Percentiles rank a stretch among this genome's conserved stretches.
These are phyloP conservation scores for Tephrocybe sp. DNA, from an alignment of 768 basidiomycete genomes.

Conservation along the genomic window DNA sequence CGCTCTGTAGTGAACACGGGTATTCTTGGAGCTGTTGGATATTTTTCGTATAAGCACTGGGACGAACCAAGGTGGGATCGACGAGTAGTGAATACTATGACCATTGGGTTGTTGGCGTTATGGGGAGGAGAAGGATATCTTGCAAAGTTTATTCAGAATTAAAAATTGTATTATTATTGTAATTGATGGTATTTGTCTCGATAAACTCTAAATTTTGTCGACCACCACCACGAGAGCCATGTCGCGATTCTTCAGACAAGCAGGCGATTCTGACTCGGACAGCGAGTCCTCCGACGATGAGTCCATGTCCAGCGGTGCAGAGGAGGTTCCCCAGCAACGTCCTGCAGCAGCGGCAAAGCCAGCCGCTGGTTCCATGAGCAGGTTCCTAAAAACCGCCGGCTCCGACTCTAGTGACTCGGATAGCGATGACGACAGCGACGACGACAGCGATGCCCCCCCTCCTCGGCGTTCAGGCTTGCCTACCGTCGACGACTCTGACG, in stretches of 20 bases:
- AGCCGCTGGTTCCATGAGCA: conserved; percentile 57
- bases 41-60: conserved; percentile 67
- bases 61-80: conserved; percentile 64
- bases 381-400: conserved; percentile 70
- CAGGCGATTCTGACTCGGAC: conserved; percentile 78
- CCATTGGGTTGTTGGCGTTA: conserved; percentile 58
- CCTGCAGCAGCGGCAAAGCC: conserved; percentile 45
- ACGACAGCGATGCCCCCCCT: conserved; percentile 43
- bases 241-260: conserved; percentile 90
- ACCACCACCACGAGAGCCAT: conserved; percentile 41
- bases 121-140: conserved; percentile 70
- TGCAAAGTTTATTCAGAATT: background rate
- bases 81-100: conserved; percentile 54
- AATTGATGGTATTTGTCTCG: conserved; percentile 4
- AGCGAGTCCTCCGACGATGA: conserved; percentile 76
- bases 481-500: conserved; percentile 37
- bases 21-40: conserved; percentile 62
- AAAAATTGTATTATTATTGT: background rate
- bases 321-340: conserved; percentile 56
- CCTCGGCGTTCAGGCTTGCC: conserved; percentile 32
- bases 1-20: conserved; percentile 54
- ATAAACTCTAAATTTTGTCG: conserved; percentile 19
- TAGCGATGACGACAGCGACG: conserved; percentile 56
- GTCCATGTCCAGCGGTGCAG: conserved; percentile 73
- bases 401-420: conserved; percentile 62